Evolutionary conservation across 2,329 filamentous ascomycete genomes (phyloP).

Genomic region (Coniochaeta prunicola): DNA sequence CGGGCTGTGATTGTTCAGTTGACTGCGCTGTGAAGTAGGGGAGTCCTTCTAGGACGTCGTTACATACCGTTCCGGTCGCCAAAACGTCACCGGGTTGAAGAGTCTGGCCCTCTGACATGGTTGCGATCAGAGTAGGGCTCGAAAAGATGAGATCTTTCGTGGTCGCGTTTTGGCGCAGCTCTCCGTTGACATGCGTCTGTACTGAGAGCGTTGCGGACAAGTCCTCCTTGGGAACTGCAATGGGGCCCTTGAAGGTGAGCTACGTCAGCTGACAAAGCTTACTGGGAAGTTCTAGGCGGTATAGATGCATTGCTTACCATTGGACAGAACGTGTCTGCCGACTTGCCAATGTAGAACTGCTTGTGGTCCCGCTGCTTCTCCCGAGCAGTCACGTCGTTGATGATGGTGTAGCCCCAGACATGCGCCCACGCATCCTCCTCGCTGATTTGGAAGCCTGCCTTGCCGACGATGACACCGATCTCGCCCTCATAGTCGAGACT

Average conservation of each 20-base stretch:
- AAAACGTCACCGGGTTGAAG: conserved; percentile 37
- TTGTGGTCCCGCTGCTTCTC: conserved; percentile 48
- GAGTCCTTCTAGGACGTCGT: background rate
- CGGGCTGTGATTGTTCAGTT: conserved; percentile 15
- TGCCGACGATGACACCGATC: conserved; percentile 48
- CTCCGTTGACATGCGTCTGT: conserved; percentile 36
- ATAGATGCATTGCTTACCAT: conserved; percentile 28
- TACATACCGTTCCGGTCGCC: conserved; percentile 30
- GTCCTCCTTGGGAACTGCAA: conserved; percentile 39
- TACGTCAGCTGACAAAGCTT: background rate
- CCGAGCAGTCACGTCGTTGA: conserved; percentile 45
- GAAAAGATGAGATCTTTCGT: conserved; percentile 38
- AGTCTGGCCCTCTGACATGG: conserved; percentile 33
- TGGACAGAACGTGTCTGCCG: conserved; percentile 46
- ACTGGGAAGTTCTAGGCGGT: background rate
- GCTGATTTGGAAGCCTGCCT: conserved; percentile 32
- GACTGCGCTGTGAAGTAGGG: background rate
- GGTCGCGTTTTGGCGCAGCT: conserved; percentile 35
- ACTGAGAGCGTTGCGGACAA: conserved; percentile 33
- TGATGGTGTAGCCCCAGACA: conserved; percentile 50
- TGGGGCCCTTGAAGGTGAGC: conserved; percentile 30
- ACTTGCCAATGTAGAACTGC: conserved; percentile 54
- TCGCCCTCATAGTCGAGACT: conserved; percentile 50
- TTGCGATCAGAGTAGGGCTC: conserved; percentile 31
- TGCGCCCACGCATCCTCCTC: conserved; percentile 38